phyloP scores from a whole-genome alignment of 1,139 yeast species.

The Candida buenavistaensis region DNA sequence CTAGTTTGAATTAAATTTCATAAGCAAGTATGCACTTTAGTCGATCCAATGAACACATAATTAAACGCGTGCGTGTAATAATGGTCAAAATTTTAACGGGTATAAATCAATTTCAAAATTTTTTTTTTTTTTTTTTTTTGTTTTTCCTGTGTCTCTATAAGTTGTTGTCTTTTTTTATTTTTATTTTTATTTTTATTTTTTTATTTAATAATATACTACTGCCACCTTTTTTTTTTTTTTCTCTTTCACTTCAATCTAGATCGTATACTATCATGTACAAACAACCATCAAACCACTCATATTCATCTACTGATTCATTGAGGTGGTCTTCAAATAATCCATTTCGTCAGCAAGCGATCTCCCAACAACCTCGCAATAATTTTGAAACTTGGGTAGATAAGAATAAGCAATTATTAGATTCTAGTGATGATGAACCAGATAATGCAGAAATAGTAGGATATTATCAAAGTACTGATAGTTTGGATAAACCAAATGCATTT shows the following conservation, averaged over 20 bases:
- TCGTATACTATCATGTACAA: conserved; percentile 31
- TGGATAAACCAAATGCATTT: conserved; percentile 10
- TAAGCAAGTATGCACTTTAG: too few relatives aligned
- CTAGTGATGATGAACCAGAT: conserved; percentile 43
- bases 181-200: too few relatives aligned
- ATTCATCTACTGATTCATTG: conserved; percentile 36
- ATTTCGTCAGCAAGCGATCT: conserved; percentile 34
- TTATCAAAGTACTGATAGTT: conserved; percentile 5
- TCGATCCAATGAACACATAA: too few relatives aligned
- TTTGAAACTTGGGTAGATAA: conserved; percentile 56
- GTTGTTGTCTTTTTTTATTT: too few relatives aligned
- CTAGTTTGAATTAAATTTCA: too few relatives aligned
- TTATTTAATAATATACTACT: too few relatives aligned
- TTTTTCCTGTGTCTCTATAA: too few relatives aligned
- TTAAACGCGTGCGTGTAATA: too few relatives aligned
- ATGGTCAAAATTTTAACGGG: too few relatives aligned
- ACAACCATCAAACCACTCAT: conserved; percentile 36
- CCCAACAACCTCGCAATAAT: conserved; percentile 16
- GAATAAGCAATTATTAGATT: conserved; percentile 44
- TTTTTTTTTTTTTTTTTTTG: too few relatives aligned
- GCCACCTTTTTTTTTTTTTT: not conserved
- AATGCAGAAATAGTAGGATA: not conserved
- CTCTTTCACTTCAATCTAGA: not conserved
- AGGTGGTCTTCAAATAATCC: conserved; percentile 62
- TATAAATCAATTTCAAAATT: too few relatives aligned